Evolutionary conservation across 2,329 filamentous ascomycete species (phyloP).

Genomic region (Lachnellula willkommii): DNA sequence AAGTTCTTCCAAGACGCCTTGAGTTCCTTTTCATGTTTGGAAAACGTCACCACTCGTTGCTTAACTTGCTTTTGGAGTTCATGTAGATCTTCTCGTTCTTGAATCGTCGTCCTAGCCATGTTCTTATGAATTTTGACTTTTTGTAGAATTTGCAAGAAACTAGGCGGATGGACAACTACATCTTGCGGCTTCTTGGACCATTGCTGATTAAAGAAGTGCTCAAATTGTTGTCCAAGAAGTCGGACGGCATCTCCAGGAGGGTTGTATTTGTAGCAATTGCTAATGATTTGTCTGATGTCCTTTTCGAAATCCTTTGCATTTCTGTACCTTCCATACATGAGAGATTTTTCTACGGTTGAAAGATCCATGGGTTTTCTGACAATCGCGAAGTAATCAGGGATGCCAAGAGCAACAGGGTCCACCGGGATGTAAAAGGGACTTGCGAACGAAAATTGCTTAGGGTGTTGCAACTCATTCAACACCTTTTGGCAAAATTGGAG

Average conservation of each 20-base stretch:
- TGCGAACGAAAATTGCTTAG: conserved; percentile 63
- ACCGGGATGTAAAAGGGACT: conserved; percentile 77
- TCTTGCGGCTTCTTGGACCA: conserved; percentile 77
- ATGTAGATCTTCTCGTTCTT: too few relatives aligned
- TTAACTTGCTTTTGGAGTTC: too few relatives aligned
- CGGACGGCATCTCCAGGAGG: conserved; percentile 70
- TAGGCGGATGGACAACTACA: conserved; percentile 67
- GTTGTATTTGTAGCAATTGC: conserved; percentile 92
- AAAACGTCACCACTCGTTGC: too few relatives aligned
- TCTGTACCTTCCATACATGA: conserved; percentile 72
- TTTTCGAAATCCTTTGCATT: conserved; percentile 79
- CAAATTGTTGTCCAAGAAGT: conserved; percentile 63
- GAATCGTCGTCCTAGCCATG: too few relatives aligned
- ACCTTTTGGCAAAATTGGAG: conserved; percentile 85
- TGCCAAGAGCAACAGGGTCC: conserved; percentile 88
- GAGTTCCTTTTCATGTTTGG: too few relatives aligned
- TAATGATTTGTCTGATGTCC: conserved; percentile 76
- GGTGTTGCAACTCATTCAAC: conserved; percentile 69
- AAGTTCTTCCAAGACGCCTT: too few relatives aligned
- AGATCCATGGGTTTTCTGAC: conserved; percentile 98
- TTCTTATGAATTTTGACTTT: too few relatives aligned
- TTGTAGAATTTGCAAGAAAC: too few relatives aligned
- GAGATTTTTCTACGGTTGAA: conserved; percentile 70
- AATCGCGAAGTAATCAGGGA: conserved; percentile 85
- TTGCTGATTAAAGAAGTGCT: conserved; percentile 68